phyloP scores from a whole-genome alignment of 805 yeast species.

The Hanseniaspora guilliermondii region DNA sequence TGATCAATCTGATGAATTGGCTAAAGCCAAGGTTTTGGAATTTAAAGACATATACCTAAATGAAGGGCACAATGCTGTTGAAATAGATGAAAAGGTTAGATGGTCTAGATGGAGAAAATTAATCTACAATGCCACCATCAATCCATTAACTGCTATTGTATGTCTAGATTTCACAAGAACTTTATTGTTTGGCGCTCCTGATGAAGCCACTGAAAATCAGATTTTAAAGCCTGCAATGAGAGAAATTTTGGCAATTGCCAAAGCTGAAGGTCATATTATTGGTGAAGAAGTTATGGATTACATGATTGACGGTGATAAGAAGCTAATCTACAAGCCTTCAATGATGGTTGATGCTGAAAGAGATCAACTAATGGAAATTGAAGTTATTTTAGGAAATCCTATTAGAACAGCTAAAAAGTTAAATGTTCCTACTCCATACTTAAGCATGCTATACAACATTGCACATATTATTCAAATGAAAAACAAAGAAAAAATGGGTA shows the following conservation, averaged over 20 bases:
- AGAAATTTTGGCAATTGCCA: slow-evolving; percentile 54
- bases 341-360: slow-evolving; percentile 59
- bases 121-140: slow-evolving; percentile 56
- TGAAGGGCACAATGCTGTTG: slow-evolving; percentile 17
- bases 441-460: slow-evolving; percentile 44
- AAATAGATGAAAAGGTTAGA: slow-evolving; percentile 16
- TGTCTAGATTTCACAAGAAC: slow-evolving; percentile 25
- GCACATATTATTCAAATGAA: slow-evolving; percentile 51
- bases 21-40: slow-evolving; percentile 13
- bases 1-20: slow-evolving; percentile 15
- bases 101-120: slow-evolving; percentile 53
- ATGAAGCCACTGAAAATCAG: slow-evolving; percentile 46
- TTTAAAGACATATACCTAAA: slow-evolving; percentile 15
- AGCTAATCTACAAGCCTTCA: slow-evolving; percentile 51
- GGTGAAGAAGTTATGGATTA: slow-evolving; percentile 37
- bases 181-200: slow-evolving; percentile 14
- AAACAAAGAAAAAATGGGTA: slow-evolving; percentile 45
- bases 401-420: slow-evolving; percentile 37
- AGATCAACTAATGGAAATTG: slow-evolving; percentile 58
- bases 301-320: slow-evolving; percentile 48
- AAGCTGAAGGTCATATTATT: slow-evolving; percentile 49
- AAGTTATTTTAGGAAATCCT: slow-evolving; percentile 59
- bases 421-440: slow-evolving; percentile 46
- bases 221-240: slow-evolving; percentile 50
- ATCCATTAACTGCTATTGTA: slow-evolving; percentile 49